These are phyloP conservation scores for Linnemannia hyalina DNA, from an alignment of 192 early-diverging fungal species.

Conservation along the genomic window DNA sequence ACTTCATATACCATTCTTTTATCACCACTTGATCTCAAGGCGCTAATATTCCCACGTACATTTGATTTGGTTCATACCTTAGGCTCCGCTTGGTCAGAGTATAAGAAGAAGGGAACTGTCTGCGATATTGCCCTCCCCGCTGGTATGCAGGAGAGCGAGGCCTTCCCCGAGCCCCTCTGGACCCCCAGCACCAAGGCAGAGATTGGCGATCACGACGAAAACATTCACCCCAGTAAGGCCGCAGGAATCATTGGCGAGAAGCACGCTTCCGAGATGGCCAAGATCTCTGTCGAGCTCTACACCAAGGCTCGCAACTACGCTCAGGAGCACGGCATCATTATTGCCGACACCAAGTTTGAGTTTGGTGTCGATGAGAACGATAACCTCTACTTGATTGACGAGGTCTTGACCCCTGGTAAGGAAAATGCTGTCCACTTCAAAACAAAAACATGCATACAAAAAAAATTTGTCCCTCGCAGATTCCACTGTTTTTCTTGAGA, in stretches of 20 bases:
- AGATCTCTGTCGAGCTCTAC: conserved; percentile 86
- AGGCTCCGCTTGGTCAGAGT: conserved; percentile 97
- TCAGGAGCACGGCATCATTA: conserved; percentile 88
- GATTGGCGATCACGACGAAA: conserved; percentile 97
- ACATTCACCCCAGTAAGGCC: conserved; percentile 95
- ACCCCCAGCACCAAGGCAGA: conserved; percentile 99
- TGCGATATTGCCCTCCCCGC: conserved; percentile 91
- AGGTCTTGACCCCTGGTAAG: conserved; percentile 94
- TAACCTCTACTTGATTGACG: conserved; percentile 90
- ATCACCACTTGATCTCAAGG: background rate
- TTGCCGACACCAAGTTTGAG: conserved; percentile 99
- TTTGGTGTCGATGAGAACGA: conserved; percentile 94
- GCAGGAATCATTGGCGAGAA: conserved; percentile 87
- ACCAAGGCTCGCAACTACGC: conserved; percentile 90
- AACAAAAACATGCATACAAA: background rate
- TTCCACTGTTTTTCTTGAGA: background rate
- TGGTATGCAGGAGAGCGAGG: conserved; percentile 87
- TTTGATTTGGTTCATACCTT: background rate
- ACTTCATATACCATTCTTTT: background rate
- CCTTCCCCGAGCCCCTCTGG: conserved; percentile 86
- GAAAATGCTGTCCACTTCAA: background rate
- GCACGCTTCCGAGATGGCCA: conserved; percentile 80
- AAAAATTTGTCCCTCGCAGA: background rate
- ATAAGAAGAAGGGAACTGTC: conserved; percentile 91
- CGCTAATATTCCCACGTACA: conserved; percentile 1